phyloP scores from a whole-genome alignment of 2,329 filamentous ascomycete genomes.

The Aspergillus ibericus region DNA sequence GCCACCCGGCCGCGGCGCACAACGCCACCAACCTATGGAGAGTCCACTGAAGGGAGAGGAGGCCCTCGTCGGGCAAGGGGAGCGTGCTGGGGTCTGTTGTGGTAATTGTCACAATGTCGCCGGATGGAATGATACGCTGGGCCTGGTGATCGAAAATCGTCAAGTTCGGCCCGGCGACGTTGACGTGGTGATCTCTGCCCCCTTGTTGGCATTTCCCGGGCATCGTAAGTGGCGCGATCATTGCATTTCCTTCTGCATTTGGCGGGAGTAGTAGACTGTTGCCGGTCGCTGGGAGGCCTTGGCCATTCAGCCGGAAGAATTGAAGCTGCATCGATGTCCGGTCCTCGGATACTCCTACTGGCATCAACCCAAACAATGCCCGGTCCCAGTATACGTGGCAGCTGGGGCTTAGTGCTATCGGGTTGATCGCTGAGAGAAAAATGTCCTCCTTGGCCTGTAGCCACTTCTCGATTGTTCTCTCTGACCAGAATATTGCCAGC shows the following conservation, averaged over 20 bases:
- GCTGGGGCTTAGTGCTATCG: background rate
- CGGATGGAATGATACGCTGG: background rate
- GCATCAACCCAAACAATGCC: background rate
- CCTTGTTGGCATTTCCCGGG: background rate
- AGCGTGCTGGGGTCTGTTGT: background rate
- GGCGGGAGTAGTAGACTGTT: background rate
- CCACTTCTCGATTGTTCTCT: background rate
- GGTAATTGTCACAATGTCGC: background rate
- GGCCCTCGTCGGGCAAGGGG: background rate
- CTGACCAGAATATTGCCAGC: background rate
- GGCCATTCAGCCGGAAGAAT: background rate
- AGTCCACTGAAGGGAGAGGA: background rate
- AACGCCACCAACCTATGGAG: background rate
- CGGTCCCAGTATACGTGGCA: background rate
- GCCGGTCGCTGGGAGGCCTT: background rate
- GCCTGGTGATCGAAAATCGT: background rate
- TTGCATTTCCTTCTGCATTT: background rate
- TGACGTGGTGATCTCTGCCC: background rate
- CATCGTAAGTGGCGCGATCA: background rate
- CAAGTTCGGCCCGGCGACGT: background rate
- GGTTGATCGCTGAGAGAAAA: background rate
- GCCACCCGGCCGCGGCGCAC: background rate
- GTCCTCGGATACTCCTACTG: background rate
- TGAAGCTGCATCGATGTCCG: background rate
- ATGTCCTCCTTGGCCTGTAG: background rate